Evolutionary conservation across 768 basidiomycete genomes (phyloP).

Genomic region (Pleurotus djamor): DNA sequence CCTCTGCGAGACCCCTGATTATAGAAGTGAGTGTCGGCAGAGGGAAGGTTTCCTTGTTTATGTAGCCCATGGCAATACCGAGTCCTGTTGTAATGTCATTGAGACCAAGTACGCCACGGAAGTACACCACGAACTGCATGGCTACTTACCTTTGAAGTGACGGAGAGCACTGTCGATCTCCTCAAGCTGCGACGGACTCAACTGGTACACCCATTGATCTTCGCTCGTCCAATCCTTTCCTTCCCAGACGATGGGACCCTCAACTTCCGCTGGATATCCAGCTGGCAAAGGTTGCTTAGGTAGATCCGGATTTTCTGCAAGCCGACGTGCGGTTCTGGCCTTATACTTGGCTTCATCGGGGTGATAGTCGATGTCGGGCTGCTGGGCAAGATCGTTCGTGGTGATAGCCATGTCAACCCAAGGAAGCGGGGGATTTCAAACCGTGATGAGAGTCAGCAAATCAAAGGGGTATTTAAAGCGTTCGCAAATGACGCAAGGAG

Average conservation of each 20-base stretch:
- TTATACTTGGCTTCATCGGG: conserved; percentile 36
- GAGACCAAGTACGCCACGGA: background rate
- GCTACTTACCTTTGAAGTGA: conserved; percentile 35
- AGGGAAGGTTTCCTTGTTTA: conserved; percentile 37
- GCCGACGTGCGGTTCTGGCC: conserved; percentile 32
- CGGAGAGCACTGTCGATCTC: conserved; percentile 36
- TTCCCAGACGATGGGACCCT: conserved; percentile 43
- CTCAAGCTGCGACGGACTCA: conserved; percentile 27
- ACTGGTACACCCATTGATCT: conserved; percentile 39
- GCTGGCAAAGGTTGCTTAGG: conserved; percentile 30
- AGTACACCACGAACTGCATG: background rate
- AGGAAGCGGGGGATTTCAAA: background rate
- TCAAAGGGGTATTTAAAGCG: too few species aligned
- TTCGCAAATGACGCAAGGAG: too few species aligned
- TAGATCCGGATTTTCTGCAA: conserved; percentile 33
- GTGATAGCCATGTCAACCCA: background rate
- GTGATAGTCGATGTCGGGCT: conserved; percentile 42
- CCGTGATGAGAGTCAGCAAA: too few species aligned
- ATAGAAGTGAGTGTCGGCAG: conserved; percentile 34
- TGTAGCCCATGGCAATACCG: conserved; percentile 28
- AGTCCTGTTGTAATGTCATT: conserved; percentile 14
- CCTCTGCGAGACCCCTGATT: conserved; percentile 33
- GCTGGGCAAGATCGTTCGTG: conserved; percentile 13
- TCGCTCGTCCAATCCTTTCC: conserved; percentile 39
- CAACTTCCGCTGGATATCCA: conserved; percentile 30